Conservation (phyloP, 148 eudicot genomes). For the Heliosperma pusillum region DNA sequence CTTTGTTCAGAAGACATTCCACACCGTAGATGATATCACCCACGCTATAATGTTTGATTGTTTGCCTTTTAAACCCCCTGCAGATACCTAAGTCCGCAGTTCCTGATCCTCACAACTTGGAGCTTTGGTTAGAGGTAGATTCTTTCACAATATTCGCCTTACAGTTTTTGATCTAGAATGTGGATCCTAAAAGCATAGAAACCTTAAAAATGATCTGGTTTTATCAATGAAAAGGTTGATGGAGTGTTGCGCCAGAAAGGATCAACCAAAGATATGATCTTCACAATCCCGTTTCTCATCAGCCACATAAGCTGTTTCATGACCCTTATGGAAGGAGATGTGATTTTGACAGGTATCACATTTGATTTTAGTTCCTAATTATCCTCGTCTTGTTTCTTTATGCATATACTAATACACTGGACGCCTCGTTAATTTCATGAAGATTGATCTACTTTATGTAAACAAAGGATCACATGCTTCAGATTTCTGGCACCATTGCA, state of each 20-base stretch:
- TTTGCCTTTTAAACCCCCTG: not conserved
- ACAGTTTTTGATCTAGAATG: not conserved
- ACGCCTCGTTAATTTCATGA: too few relatives aligned
- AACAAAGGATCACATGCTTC: too few relatives aligned
- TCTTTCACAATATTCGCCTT: not conserved
- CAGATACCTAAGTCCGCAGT: slow-evolving; percentile 51
- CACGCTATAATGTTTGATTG: not conserved
- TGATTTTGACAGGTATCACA: slow-evolving; percentile 76
- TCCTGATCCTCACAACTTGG: slow-evolving; percentile 84
- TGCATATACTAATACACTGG: too few relatives aligned
- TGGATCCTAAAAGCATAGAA: not conserved
- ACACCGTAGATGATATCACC: too few relatives aligned
- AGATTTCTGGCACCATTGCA: too few relatives aligned
- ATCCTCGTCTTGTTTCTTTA: too few relatives aligned
- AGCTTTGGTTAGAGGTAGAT: slow-evolving; percentile 85
- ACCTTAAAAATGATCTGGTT: slow-evolving; percentile 3
- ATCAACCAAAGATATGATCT: slow-evolving; percentile 87
- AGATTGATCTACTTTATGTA: too few relatives aligned
- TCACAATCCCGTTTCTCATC: slow-evolving; percentile 80
- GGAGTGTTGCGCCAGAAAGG: slow-evolving; percentile 89
- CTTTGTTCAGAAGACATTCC: too few relatives aligned
- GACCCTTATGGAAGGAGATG: slow-evolving; percentile 97
- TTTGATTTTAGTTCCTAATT: not conserved
- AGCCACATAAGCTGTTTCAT: slow-evolving; percentile 91
- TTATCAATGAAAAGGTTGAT: slow-evolving; percentile 56